phyloP scores from a whole-genome alignment of 2,329 filamentous ascomycete species.

The Fusarium mangiferae region DNA sequence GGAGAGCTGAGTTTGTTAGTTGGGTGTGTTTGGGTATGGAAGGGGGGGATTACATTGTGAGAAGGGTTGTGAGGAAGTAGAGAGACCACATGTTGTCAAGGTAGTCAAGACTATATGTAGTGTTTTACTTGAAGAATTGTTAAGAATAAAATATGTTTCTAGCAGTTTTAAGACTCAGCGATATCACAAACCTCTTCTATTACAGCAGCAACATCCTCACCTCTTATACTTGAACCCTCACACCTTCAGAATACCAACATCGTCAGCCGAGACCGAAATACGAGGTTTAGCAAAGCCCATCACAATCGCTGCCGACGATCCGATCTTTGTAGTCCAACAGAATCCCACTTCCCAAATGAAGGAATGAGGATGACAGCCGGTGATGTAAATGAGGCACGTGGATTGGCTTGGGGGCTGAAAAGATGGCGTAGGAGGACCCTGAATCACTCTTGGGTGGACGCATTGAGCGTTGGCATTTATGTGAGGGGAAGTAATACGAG shows the following conservation, averaged over 20 bases:
- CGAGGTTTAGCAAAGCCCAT: neutral
- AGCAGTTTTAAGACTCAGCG: neutral
- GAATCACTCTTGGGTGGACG: constrained; percentile 15
- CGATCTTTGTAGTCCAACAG: neutral
- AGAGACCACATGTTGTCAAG: constrained; percentile 17
- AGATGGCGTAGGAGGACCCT: constrained; percentile 4
- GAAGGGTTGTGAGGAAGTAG: constrained; percentile 4
- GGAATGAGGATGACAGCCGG: neutral
- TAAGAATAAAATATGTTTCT: neutral
- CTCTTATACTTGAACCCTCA: constrained; percentile 1
- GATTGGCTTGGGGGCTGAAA: constrained; percentile 15
- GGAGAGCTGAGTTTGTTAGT: constrained; percentile 18
- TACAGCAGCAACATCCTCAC: neutral
- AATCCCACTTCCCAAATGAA: neutral
- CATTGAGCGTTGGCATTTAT: neutral
- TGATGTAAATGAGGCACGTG: constrained; percentile 9
- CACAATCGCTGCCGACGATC: neutral
- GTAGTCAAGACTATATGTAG: neutral
- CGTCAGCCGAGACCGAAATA: constrained; percentile 7
- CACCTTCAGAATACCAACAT: neutral
- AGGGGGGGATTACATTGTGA: constrained; percentile 9
- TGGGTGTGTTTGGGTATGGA: neutral
- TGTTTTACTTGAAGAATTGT: neutral
- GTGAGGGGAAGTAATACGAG: constrained; percentile 19
- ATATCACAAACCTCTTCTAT: neutral